These are phyloP conservation scores for Metschnikowia arizonensis DNA, from an alignment of 805 yeast genomes.

Conservation along the genomic window DNA sequence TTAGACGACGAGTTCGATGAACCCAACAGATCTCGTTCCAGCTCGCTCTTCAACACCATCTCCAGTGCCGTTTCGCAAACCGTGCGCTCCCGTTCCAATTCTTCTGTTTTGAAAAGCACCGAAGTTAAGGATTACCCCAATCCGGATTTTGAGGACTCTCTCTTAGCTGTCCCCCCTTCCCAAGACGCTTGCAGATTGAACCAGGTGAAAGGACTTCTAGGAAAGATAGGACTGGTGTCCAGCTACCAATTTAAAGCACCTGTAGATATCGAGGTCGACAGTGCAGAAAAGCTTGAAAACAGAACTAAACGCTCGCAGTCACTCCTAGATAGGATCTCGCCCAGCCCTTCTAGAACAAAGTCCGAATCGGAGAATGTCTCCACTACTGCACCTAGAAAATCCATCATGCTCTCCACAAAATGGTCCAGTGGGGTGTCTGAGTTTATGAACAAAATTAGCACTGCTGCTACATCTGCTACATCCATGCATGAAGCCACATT, in stretches of 20 bases:
- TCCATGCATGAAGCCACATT: slow-evolving; percentile 2
- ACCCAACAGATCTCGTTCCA: slow-evolving; percentile 33
- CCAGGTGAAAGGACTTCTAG: slow-evolving; percentile 35
- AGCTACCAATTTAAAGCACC: slow-evolving; percentile 9
- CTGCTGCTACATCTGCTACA: slow-evolving; percentile 15
- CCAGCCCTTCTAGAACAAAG: slow-evolving; percentile 34
- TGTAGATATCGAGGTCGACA: slow-evolving; percentile 4
- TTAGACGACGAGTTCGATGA: slow-evolving; percentile 13
- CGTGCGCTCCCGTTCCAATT: slow-evolving; percentile 32
- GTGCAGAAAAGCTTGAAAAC: slow-evolving; percentile 5
- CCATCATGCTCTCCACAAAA: slow-evolving; percentile 20
- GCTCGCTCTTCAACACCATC: slow-evolving; percentile 37
- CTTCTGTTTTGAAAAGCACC: slow-evolving; percentile 23
- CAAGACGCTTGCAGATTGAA: slow-evolving; percentile 24
- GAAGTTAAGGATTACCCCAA: slow-evolving; percentile 25
- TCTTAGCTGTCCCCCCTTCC: slow-evolving; percentile 8
- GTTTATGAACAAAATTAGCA: slow-evolving; percentile 39
- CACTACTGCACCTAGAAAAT: background rate
- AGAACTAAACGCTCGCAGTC: slow-evolving; percentile 19
- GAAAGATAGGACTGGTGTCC: slow-evolving; percentile 26
- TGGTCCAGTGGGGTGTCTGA: slow-evolving; percentile 40
- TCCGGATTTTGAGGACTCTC: slow-evolving; percentile 20
- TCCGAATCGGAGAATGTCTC: slow-evolving; percentile 29
- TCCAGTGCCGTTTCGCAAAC: slow-evolving; percentile 29
- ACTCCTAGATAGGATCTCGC: slow-evolving; percentile 31